Evolutionary conservation across 768 basidiomycete species (phyloP).

Genomic region (Lentinus brumalis): DNA sequence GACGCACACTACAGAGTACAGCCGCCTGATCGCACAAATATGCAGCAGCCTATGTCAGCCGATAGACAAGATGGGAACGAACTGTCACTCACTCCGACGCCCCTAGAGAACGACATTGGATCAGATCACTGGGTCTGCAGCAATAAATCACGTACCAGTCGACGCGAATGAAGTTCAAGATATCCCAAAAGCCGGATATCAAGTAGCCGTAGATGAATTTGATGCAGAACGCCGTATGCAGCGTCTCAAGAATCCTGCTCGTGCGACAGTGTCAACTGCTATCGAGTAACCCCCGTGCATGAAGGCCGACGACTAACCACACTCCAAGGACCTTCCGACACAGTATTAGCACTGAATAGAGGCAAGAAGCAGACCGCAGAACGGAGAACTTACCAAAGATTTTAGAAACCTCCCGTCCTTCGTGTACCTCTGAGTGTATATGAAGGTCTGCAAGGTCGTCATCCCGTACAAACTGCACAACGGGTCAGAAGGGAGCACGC

Average conservation of each 20-base stretch:
- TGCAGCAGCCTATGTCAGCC: too few relatives aligned
- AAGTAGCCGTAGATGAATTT: constrained; percentile 17
- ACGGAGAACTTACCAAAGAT: constrained; percentile 7
- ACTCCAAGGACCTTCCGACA: too few relatives aligned
- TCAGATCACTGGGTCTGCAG: too few relatives aligned
- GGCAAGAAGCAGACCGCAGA: too few relatives aligned
- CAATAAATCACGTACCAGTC: constrained; percentile 14
- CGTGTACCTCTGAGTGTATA: constrained; percentile 14
- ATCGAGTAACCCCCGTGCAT: too few relatives aligned
- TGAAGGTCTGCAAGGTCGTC: constrained; percentile 13
- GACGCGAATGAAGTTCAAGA: constrained; percentile 6
- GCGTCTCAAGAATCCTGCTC: constrained; percentile 17
- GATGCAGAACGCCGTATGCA: constrained; percentile 17
- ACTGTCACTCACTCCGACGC: neutral
- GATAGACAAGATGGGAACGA: too few relatives aligned
- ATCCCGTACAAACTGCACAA: constrained; percentile 11
- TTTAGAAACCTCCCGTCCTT: constrained; percentile 8
- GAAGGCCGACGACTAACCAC: too few relatives aligned
- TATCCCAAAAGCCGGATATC: constrained; percentile 8
- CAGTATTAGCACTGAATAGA: too few relatives aligned
- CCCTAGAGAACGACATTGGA: neutral
- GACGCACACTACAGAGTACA: neutral
- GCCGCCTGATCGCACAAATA: neutral
- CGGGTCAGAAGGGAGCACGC: neutral
- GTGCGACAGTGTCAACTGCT: too few relatives aligned